phyloP scores from a whole-genome alignment of 1,139 yeast genomes.

The Wickerhamiella infanticola region DNA sequence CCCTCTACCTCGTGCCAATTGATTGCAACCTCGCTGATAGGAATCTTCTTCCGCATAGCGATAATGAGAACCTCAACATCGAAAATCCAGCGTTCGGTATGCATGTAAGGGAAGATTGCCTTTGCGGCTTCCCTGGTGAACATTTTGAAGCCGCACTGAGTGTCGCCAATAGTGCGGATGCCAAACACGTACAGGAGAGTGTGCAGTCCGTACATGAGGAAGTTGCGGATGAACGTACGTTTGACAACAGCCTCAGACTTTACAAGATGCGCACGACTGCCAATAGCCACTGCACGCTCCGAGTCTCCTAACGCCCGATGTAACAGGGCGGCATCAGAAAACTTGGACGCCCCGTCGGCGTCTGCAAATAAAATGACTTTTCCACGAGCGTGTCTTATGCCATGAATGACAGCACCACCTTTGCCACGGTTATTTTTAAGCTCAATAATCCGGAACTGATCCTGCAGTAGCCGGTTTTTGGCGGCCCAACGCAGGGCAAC shows the following conservation, averaged over 20 bases:
- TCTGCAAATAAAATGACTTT: constrained; percentile 73
- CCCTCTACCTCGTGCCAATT: constrained; percentile 97
- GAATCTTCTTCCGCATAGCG: constrained; percentile 55
- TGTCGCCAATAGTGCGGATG: constrained; percentile 69
- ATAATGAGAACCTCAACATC: constrained; percentile 83
- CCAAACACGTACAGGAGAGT: constrained; percentile 78
- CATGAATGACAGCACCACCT: constrained; percentile 97
- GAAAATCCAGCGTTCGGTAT: constrained; percentile 96
- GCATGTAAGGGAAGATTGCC: constrained; percentile 74
- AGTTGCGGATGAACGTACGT: constrained; percentile 72
- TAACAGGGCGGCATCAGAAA: constrained; percentile 50
- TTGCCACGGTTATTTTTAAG: constrained; percentile 73
- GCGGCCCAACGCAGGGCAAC: constrained; percentile 55
- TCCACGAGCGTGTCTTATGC: constrained; percentile 65
- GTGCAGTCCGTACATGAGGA: constrained; percentile 87
- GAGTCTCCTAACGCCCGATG: constrained; percentile 27
- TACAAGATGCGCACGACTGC: constrained; percentile 95
- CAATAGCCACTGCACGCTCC: constrained; percentile 45
- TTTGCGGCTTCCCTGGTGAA: constrained; percentile 56
- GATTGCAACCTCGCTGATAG: constrained; percentile 64
- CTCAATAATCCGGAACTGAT: constrained; percentile 48
- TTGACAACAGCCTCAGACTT: constrained; percentile 92
- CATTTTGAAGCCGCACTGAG: constrained; percentile 94
- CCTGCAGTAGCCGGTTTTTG: constrained; percentile 14
- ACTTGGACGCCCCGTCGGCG: constrained; percentile 92